A percentile compares a stretch with the other conserved stretches of the same genome.
Evolutionary conservation across 805 yeast genomes (phyloP).

Genomic region (Yarrowia porcina): DNA sequence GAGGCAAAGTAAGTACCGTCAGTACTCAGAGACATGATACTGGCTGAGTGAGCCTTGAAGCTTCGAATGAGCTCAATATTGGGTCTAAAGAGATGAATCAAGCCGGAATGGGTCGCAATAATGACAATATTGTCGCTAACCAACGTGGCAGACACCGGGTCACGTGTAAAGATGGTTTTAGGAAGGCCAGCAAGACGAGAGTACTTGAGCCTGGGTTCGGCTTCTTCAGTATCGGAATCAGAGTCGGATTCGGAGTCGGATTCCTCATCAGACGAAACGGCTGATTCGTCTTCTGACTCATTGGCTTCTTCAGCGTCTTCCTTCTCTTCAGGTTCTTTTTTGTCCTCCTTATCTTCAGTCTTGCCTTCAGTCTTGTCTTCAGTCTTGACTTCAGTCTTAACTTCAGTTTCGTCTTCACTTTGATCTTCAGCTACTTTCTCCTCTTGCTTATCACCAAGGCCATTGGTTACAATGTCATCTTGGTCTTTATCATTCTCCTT

Average conservation of each 20-base stretch:
- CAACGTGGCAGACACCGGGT: constrained; percentile 70
- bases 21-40: constrained; percentile 66
- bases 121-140: constrained; percentile 60
- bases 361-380: background rate
- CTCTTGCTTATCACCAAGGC: too few relatives aligned
- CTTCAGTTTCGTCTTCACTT: background rate
- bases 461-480: too few relatives aligned
- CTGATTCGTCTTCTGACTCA: background rate
- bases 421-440: too few relatives aligned
- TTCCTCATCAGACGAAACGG: background rate
- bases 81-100: constrained; percentile 63
- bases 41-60: constrained; percentile 79
- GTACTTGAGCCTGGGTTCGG: constrained; percentile 57
- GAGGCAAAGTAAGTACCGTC: constrained; percentile 78
- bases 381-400: background rate
- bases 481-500: background rate
- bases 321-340: background rate
- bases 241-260: constrained; percentile 20
- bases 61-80: constrained; percentile 64
- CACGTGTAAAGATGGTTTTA: constrained; percentile 62
- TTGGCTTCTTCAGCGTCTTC: background rate
- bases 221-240: constrained; percentile 34
- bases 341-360: background rate
- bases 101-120: constrained; percentile 88
- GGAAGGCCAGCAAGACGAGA: constrained; percentile 68